Evolutionary conservation across 2,329 filamentous ascomycete genomes (phyloP).

Genomic region (Thermothelomyces thermophilus): DNA sequence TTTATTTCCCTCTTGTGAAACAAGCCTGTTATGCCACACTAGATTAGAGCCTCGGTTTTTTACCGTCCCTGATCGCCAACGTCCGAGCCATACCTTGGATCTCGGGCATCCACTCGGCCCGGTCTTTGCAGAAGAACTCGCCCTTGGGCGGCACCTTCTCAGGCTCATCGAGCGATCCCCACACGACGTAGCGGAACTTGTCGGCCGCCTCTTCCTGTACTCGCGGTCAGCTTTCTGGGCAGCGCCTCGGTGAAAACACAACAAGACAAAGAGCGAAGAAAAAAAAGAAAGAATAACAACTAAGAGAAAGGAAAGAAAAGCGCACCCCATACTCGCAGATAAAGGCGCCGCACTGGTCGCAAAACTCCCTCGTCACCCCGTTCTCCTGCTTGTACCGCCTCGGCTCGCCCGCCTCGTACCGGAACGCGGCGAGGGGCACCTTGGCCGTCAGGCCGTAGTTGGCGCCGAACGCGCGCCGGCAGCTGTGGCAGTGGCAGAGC

Average conservation of each 20-base stretch:
- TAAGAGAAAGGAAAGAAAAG: not conserved
- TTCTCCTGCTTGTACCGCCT: conserved; percentile 29
- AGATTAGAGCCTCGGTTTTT: not conserved
- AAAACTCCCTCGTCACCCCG: conserved; percentile 31
- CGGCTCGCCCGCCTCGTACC: conserved; percentile 24
- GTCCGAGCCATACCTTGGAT: conserved; percentile 33
- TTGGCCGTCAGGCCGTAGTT: conserved; percentile 32
- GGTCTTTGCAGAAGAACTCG: conserved; percentile 47
- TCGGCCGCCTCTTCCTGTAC: conserved; percentile 37
- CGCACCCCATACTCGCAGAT: conserved; percentile 32
- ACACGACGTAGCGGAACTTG: conserved; percentile 37
- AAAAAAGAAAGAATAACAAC: not conserved
- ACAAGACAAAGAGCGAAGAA: no score
- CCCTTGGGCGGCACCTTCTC: conserved; percentile 45
- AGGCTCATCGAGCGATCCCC: conserved; percentile 44
- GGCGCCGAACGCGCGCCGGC: conserved; percentile 30
- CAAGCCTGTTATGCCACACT: conserved; percentile 27
- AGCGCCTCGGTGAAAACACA: not conserved
- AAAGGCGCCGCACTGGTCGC: conserved; percentile 28
- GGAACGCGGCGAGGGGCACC: conserved; percentile 26
- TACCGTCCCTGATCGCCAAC: not conserved
- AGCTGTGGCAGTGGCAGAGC: conserved; percentile 31
- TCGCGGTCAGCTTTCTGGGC: not conserved
- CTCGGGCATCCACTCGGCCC: conserved; percentile 45
- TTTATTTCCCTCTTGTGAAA: conserved; percentile 42